Evolutionary conservation across 495 filamentous ascomycete genomes (phyloP).

Genomic region (Penicillium lagena): DNA sequence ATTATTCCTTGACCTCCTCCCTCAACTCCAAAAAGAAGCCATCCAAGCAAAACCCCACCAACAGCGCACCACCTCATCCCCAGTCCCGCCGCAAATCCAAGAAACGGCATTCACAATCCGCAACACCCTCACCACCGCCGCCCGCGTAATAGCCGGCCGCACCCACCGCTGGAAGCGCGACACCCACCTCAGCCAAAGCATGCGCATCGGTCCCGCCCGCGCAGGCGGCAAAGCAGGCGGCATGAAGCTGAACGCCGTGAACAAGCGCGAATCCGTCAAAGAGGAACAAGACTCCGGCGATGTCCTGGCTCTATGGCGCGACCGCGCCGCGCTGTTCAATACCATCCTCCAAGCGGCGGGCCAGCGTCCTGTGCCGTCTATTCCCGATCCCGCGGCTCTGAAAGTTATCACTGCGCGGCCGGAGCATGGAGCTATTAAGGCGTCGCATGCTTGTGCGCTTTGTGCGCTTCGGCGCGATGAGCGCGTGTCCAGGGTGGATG

Average conservation of each 20-base stretch:
- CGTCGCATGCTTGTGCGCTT: conserved; percentile 72
- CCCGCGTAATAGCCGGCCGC: conserved; percentile 78
- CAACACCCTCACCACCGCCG: conserved; percentile 56
- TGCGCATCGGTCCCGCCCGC: conserved; percentile 72
- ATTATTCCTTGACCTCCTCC: conserved; percentile 61
- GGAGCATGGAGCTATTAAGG: conserved; percentile 57
- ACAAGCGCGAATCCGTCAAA: conserved; percentile 69
- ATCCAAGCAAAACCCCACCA: conserved; percentile 16
- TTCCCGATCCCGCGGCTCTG: conserved; percentile 55
- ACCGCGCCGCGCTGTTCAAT: conserved; percentile 35
- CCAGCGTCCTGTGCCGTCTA: conserved; percentile 53
- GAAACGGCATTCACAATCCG: conserved; percentile 34
- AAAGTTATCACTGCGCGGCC: conserved; percentile 42
- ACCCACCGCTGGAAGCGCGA: conserved; percentile 87
- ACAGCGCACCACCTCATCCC: background rate
- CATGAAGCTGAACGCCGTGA: conserved; percentile 84
- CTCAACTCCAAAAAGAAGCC: conserved; percentile 34
- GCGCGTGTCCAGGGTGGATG: conserved; percentile 66
- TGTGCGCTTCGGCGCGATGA: conserved; percentile 88
- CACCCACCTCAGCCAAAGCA: conserved; percentile 73
- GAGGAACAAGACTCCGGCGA: conserved; percentile 87
- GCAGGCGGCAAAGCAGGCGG: conserved; percentile 54
- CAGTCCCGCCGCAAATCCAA: background rate
- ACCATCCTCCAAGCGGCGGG: conserved; percentile 29
- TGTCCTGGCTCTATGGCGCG: conserved; percentile 63